Conservation (phyloP, 1,284 basidiomycete species). For the Trichosporon faecale region DNA sequence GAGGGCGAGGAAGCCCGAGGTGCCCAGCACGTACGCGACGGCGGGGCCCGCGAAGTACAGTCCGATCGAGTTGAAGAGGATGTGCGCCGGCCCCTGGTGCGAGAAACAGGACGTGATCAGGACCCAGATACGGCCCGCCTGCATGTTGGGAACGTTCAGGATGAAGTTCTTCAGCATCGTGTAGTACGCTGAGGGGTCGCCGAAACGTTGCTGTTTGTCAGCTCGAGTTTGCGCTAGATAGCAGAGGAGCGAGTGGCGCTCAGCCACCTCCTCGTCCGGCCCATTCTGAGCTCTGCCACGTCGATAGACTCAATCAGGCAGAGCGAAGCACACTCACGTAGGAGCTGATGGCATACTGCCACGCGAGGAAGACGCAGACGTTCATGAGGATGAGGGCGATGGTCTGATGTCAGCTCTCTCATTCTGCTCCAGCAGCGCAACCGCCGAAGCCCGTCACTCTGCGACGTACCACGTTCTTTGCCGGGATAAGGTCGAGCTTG, state of each 20-base stretch:
- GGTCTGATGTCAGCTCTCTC: constrained; percentile 2
- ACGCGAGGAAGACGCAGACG: constrained; percentile 43
- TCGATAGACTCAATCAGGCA: too few species aligned
- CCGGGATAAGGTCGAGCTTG: background rate
- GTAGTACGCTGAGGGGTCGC: constrained; percentile 57
- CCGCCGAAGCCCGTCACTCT: background rate
- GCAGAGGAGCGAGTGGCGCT: too few species aligned
- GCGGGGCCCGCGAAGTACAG: constrained; percentile 74
- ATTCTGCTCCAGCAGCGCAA: background rate
- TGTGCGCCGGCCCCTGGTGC: constrained; percentile 63
- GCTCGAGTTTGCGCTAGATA: background rate
- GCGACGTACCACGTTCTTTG: background rate
- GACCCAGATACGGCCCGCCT: constrained; percentile 75
- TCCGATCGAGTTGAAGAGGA: constrained; percentile 73
- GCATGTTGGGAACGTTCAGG: constrained; percentile 60
- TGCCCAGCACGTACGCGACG: constrained; percentile 67
- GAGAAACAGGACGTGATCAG: constrained; percentile 72
- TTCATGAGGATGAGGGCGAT: constrained; percentile 42
- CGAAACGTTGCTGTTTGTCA: constrained; percentile 40
- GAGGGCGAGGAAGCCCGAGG: constrained; percentile 66
- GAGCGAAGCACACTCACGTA: constrained; percentile 32
- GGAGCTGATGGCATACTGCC: constrained; percentile 47
- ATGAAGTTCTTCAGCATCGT: constrained; percentile 72
- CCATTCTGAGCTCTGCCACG: too few species aligned
- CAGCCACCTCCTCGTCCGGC: too few species aligned